phyloP scores from a whole-genome alignment of 2,329 filamentous ascomycete species.

The Beauveria pseudobassiana region DNA sequence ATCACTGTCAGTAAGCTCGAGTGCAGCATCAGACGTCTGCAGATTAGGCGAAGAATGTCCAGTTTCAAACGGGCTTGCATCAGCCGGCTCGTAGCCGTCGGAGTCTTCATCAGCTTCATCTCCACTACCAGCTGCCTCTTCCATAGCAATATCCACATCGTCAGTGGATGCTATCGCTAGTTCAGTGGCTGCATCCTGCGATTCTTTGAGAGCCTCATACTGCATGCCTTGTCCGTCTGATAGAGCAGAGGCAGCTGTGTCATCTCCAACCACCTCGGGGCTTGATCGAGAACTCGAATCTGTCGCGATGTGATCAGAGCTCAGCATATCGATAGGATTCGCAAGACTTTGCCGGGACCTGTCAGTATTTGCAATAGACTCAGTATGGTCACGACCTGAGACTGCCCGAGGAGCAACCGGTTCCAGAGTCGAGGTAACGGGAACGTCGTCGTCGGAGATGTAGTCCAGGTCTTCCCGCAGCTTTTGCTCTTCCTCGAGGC shows the following conservation, averaged over 20 bases:
- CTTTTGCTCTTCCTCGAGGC: conserved; percentile 26
- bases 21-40: not conserved
- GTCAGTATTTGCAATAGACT: not conserved
- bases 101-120: conserved; percentile 24
- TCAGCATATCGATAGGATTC: not conserved
- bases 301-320: conserved; percentile 6
- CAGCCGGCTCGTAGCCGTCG: conserved; percentile 51
- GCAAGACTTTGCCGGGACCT: not conserved
- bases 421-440: not conserved
- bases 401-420: not conserved
- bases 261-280: not conserved
- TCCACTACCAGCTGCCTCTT: conserved; percentile 7
- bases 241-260: not conserved
- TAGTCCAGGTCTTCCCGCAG: conserved; percentile 22
- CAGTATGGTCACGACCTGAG: not conserved
- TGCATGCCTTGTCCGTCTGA: not conserved
- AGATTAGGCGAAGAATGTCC: conserved; percentile 4
- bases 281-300: conserved; percentile 3
- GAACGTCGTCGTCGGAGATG: conserved; percentile 9
- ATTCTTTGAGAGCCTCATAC: not conserved
- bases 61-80: conserved; percentile 23
- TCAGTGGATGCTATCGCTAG: not conserved
- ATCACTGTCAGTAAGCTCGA: not conserved
- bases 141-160: conserved; percentile 14
- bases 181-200: not conserved